Conservation (phyloP, 148 eudicot species). For the Rhododendron vialii region DNA sequence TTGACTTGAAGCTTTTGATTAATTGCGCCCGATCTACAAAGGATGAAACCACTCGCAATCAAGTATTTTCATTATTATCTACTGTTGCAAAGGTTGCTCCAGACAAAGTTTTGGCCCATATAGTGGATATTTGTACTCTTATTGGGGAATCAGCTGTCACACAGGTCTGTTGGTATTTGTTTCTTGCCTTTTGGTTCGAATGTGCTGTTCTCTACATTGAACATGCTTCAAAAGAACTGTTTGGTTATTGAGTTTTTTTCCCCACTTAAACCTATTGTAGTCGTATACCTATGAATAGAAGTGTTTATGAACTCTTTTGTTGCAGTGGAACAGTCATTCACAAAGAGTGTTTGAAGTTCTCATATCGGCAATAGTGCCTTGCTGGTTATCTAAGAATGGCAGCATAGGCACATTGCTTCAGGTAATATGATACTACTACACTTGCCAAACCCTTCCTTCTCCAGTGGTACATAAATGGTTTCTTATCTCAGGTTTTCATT, state of each 20-base stretch:
- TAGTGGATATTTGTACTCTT: conserved; percentile 57
- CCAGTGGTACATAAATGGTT: background rate
- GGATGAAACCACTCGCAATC: conserved; percentile 67
- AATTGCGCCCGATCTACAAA: conserved; percentile 66
- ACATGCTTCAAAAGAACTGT: background rate
- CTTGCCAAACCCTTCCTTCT: background rate
- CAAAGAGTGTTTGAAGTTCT: conserved; percentile 74
- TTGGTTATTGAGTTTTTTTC: background rate
- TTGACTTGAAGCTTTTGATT: conserved; percentile 63
- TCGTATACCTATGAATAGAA: background rate
- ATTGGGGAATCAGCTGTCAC: conserved; percentile 61
- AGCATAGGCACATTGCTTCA: conserved; percentile 54
- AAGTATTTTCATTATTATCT: conserved; percentile 66
- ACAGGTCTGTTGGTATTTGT: conserved; percentile 39
- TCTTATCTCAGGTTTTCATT: background rate
- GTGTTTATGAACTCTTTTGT: conserved; percentile 4
- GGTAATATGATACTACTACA: conserved; percentile 28
- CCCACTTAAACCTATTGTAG: background rate
- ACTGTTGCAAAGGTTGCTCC: conserved; percentile 61
- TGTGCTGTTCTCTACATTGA: background rate
- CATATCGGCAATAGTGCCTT: conserved; percentile 72
- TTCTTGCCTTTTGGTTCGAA: background rate
- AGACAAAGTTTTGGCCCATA: conserved; percentile 49
- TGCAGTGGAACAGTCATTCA: conserved; percentile 70
- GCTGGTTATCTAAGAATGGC: conserved; percentile 60